Base-by-base conservation (phyloP, 1,284 basidiomycete genomes). In the Wolfiporia cocos region DNA sequence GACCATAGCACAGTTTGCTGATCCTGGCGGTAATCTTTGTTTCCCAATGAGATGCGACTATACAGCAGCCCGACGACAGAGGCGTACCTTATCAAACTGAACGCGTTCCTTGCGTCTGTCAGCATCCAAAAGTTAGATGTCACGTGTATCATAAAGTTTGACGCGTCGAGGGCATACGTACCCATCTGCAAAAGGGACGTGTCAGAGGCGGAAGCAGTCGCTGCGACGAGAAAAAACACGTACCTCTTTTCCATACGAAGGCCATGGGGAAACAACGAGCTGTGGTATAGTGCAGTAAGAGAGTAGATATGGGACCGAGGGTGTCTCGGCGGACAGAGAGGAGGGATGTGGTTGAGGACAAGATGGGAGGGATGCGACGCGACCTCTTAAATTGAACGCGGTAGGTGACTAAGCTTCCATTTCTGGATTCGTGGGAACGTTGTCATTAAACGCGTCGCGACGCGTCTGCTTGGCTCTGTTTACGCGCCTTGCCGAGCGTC, bases 1-100 rank as follows among this genome's bases (percentile, higher is more conserved):
- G 82, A 49, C 95, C 95, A 63, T 98, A 99, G 58, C 93, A 96
- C 18, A 99, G 82, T 71, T 99, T 99, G 63, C 85, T 82, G 60
- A 99, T 88, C 55, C 94, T 74, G 24, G 89, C 83, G 4, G 90
- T 92, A 63, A 93, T 93, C 87, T 91, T 29, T 5, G 42, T 28
- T 39, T 34, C 49, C 41, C 53, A 33, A 21, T 30, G 24, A 49
- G 29, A 51, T 22, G 36, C 40, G 41, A 52, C 41, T 18, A 34
- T 24, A 36, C 37, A 21, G 39, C 31, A 38, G 53, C 49, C 49
- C 23, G 24, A 37, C 35, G 42, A 34, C 34, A 29, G 34, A 54
- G 49, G 55, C 68, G 47, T 54, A 81, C 86, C 72, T 92, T 92
- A 58, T 92, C 89, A 55, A 92, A 92, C 58, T 88, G 84, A 40